phyloP scores from a whole-genome alignment of 108 stramenopile genomes.

The Ochromonas danica region DNA sequence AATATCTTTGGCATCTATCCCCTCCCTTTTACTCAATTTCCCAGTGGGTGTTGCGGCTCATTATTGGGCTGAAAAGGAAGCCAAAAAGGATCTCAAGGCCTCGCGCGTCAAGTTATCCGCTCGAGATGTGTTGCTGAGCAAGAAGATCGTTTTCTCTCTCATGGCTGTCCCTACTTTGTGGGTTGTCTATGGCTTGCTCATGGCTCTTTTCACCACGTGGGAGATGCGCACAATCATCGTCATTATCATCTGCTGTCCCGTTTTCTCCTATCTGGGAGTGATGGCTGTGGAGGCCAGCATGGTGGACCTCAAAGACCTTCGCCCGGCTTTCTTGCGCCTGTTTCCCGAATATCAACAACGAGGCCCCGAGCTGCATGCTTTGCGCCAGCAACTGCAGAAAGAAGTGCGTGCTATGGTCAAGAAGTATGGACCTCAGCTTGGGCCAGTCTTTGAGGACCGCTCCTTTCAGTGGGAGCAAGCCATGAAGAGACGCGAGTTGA shows the following conservation, averaged over 20 bases:
- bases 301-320: constrained; percentile 87
- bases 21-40: constrained; percentile 79
- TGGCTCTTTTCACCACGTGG: constrained; percentile 65
- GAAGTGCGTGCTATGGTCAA: constrained; percentile 50
- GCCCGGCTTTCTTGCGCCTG: constrained; percentile 61
- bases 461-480: constrained; percentile 43
- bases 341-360: constrained; percentile 39
- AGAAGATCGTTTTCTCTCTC: constrained; percentile 87
- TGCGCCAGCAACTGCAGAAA: constrained; percentile 42
- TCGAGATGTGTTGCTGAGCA: constrained; percentile 87
- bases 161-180: constrained; percentile 89
- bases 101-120: constrained; percentile 91
- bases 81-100: constrained; percentile 79
- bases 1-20: constrained; percentile 72
- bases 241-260: constrained; percentile 72
- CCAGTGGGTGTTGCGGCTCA: constrained; percentile 85
- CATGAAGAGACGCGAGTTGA: background rate
- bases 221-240: constrained; percentile 75
- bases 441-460: constrained; percentile 42
- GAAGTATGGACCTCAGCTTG: constrained; percentile 52
- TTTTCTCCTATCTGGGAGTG: constrained; percentile 88
- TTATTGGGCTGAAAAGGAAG: constrained; percentile 70
- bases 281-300: constrained; percentile 83
- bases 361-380: constrained; percentile 40
- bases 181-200: constrained; percentile 73